These are phyloP conservation scores for Nakazawaea anatomiae DNA, from an alignment of 805 yeast genomes.

Conservation along the genomic window DNA sequence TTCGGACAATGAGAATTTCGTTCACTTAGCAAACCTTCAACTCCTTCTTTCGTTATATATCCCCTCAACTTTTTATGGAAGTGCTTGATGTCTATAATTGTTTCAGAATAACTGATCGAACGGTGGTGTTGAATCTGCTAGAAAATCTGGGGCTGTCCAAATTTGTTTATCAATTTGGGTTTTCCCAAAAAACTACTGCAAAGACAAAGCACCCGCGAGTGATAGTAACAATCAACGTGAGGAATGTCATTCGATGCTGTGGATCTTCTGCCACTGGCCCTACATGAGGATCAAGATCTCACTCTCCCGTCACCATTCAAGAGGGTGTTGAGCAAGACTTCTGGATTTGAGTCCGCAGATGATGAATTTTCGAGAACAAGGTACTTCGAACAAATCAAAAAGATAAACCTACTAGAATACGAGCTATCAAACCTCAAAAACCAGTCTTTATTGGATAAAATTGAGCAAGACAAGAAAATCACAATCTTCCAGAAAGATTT, in stretches of 20 bases:
- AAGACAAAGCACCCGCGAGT: too few species aligned
- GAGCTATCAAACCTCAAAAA: conserved; percentile 4
- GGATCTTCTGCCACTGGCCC: not conserved
- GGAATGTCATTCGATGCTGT: not conserved
- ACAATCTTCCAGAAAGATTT: not conserved
- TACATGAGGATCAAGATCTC: not conserved
- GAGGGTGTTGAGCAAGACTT: conserved; percentile 1
- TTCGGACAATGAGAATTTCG: too few species aligned
- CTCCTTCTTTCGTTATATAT: too few species aligned
- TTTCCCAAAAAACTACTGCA: too few species aligned
- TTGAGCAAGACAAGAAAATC: conserved; percentile 2
- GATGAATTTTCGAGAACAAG: not conserved
- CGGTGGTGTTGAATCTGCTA: too few species aligned
- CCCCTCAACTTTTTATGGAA: too few species aligned
- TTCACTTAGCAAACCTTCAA: too few species aligned
- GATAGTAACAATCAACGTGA: too few species aligned
- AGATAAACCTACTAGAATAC: conserved; percentile 2
- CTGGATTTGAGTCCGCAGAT: not conserved
- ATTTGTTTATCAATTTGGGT: too few species aligned
- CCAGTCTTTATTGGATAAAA: conserved; percentile 1
- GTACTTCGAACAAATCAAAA: conserved; percentile 4
- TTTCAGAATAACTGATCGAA: too few species aligned
- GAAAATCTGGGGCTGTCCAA: too few species aligned
- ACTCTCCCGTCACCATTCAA: conserved; percentile 8
- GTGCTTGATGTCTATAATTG: too few species aligned